Base-by-base conservation (phyloP, 1,284 basidiomycete species). In the Heterobasidion occidentale region DNA sequence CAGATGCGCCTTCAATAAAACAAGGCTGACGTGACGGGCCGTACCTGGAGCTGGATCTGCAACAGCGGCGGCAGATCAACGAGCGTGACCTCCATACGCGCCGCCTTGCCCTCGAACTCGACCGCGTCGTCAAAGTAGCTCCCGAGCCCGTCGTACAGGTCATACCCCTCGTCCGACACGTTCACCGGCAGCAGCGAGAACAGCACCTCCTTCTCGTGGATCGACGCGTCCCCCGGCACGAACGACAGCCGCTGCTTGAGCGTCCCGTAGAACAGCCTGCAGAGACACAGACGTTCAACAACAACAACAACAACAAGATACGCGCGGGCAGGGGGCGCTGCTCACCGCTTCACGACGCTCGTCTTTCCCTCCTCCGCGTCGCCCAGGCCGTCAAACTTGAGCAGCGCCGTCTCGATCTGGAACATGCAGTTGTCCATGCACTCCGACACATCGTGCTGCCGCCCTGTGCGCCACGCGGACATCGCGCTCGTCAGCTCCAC, bases 391-490 rank as follows among this genome's bases (percentile, higher is more conserved):
- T 89, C 86, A 61, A 91, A 89, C 63, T 83, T 86, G 38, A 92
- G 72, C 50, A 98, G 70, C 0, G 94, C 95, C 9, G 92, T 90
- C 71, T 99, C 95, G 58, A 99, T 92, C 71, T 99, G 97, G 72
- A 97, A 97, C 77, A 99, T 89, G 73, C 96, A 95, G 65, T 99
- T 99, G 72, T 99, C 95, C 83, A 99, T 91, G 70, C 96, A 98
- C 72, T 99, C 96, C 0, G 95, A 90, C 2, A 98, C 95, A 68
- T 99, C 96, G 67, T 99, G 96, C 66, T 99, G 96, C 61, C 91
- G 88, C n/a, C 94, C 94, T 84, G 60, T n/a, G 14, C 44, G 44
- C 27, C n/a, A 54, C n/a, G 17, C 42, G 51, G 9, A 42, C 38
- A 1, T 6, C 27, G 6, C 27, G 6, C 5, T 6, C 27, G 5